These are phyloP conservation scores for Eucalyptus brandiana DNA, from an alignment of 345 rosid species.

Conservation along the genomic window DNA sequence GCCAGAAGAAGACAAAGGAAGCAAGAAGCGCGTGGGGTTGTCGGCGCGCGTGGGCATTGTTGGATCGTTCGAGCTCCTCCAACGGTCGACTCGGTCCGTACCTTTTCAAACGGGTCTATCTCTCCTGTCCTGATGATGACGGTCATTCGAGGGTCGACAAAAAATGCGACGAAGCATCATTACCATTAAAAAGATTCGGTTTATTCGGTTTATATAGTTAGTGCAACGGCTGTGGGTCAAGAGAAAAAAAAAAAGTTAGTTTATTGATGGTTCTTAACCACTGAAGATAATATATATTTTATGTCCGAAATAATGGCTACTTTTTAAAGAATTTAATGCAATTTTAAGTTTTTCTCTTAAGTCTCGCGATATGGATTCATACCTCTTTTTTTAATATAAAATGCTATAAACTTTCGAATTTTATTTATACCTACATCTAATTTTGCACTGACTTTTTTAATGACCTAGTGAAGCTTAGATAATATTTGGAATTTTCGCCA, in stretches of 20 bases:
- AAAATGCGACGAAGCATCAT: background rate
- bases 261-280: background rate
- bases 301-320: background rate
- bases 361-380: background rate
- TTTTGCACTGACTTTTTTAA: background rate
- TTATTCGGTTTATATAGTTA: background rate
- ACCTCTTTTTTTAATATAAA: background rate
- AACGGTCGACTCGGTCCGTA: background rate
- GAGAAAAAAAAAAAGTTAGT: background rate
- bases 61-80: background rate
- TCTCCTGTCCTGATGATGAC: background rate
- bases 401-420: background rate
- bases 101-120: background rate
- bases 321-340: background rate
- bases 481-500: rapidly evolving
- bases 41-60: background rate
- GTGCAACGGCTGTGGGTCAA: background rate
- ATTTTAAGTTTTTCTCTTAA: background rate
- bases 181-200: background rate
- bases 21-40: background rate
- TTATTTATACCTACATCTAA: background rate
- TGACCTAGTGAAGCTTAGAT: background rate
- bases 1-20: background rate
- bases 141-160: background rate
- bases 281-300: background rate